Percentiles rank a stretch among this genome's conserved stretches.
Evolutionary conservation across 2,329 filamentous ascomycete species (phyloP).

Genomic region (Penicillium freii): DNA sequence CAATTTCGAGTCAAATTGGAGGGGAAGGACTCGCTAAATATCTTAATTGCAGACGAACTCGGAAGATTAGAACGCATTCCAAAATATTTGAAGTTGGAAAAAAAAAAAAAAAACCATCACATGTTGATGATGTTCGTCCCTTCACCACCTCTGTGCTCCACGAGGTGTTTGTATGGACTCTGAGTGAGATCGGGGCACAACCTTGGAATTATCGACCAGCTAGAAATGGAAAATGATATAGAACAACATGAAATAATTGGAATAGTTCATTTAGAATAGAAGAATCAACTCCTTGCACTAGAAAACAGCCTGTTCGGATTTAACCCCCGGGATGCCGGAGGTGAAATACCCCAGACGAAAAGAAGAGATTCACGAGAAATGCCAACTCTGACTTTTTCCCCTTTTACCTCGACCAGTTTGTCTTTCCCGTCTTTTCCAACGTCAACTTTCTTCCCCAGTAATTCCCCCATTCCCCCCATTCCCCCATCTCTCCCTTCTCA

Average conservation of each 20-base stretch:
- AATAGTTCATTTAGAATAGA: background rate
- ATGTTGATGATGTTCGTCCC: background rate
- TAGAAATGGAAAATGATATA: background rate
- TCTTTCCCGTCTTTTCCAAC: background rate
- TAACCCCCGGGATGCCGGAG: constrained; percentile 7
- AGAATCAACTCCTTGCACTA: background rate
- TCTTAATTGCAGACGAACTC: background rate
- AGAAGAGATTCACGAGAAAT: constrained; percentile 3
- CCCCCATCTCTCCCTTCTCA: background rate
- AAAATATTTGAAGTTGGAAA: no score
- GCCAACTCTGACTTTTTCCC: background rate
- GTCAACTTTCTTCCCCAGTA: background rate
- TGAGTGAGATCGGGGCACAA: background rate
- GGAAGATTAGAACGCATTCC: background rate
- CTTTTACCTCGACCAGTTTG: background rate
- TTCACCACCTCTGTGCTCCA: background rate
- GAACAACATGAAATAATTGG: background rate
- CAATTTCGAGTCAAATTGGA: background rate
- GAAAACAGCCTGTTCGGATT: background rate
- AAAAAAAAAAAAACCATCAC: background rate
- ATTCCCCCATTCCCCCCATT: background rate
- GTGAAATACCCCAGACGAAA: constrained; percentile 7
- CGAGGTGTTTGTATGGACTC: background rate
- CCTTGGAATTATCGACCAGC: background rate
- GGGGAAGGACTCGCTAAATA: background rate